Base-by-base conservation (phyloP, 2,329 filamentous ascomycete genomes). In the Pseudogymnoascus sp. region DNA sequence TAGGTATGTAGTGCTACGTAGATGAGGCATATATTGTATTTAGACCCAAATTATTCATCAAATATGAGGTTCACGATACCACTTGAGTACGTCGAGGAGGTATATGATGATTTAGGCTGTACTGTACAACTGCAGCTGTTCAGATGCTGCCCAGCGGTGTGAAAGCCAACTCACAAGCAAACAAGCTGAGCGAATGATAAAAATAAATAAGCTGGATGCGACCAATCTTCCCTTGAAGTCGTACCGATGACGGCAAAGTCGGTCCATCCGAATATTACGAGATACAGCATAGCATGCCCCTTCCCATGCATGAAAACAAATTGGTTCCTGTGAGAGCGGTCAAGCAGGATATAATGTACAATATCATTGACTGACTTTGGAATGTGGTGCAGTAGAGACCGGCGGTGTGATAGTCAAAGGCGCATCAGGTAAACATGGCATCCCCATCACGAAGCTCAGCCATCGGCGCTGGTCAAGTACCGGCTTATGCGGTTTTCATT, bases 1-100 rank as follows among this genome's bases (percentile, higher is more conserved):
- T 88, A 79, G 68, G 63, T n/a, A 38, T 35, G 55, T 49, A 55
- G 49, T 33, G 3, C 25, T 55, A 33, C 49, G 7, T 55, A 55
- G 49, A 55, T 55, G 49, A 55, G 49, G 28, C 23, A 55, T 55
- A 55, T 55, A 55, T 14, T 55, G 49, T 55, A 33, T 33, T 33
- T 33, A 33, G 28, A 9, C 25, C n/a, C 28, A 9, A 55, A 18
- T 55, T 55, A 9, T 18, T 33, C n/a, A 14, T 12, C 28, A 8
- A 8, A 33, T 55, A 33, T 33, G 49, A 55, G n/a, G n/a, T 55
- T 33, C 28, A 18, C 2, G 25, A 33, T 55, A 28, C 16, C 16
- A 33, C n/a, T 14, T 33, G n/a, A 55, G 28, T 18, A 3, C 7
- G 25, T 14, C 25, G 5, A 18, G n/a, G 18, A 28, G 25, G 25